Evolutionary conservation across 2,329 filamentous ascomycete species (phyloP).

Genomic region (Talaromyces sp.): DNA sequence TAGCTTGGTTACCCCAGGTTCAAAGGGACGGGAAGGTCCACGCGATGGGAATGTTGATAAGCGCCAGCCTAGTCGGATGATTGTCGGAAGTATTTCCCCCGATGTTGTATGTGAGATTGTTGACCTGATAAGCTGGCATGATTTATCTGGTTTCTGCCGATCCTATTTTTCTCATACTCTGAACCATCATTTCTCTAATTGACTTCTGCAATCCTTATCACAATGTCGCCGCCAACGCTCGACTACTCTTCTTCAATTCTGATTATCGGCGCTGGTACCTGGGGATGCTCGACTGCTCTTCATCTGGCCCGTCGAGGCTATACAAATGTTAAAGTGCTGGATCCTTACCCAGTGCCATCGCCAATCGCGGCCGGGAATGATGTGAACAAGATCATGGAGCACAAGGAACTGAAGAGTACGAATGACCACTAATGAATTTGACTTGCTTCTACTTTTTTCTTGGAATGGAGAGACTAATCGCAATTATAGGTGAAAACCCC

Average conservation of each 20-base stretch:
- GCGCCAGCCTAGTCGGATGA: background rate
- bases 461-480: background rate
- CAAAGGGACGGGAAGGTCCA: slow-evolving; percentile 22
- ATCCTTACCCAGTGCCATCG: slow-evolving; percentile 51
- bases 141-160: background rate
- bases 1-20: slow-evolving; percentile 6
- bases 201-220: too few relatives aligned
- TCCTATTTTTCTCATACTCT: background rate
- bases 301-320: slow-evolving; percentile 55
- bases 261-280: slow-evolving; percentile 55
- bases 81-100: too few relatives aligned
- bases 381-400: slow-evolving; percentile 52
- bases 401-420: slow-evolving; percentile 40
- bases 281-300: slow-evolving; percentile 57
- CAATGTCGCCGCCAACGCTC: slow-evolving; percentile 6
- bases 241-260: slow-evolving; percentile 32
- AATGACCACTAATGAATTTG: background rate
- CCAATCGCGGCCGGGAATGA: slow-evolving; percentile 55
- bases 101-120: too few relatives aligned
- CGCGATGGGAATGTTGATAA: slow-evolving; percentile 8
- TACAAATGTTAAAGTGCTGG: slow-evolving; percentile 52
- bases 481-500: slow-evolving; percentile 11
- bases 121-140: background rate
- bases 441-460: background rate
- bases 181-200: background rate